These are phyloP conservation scores for Chrysanthemum makinoi DNA, from an alignment of 129 eudicot genomes.

Conservation along the genomic window DNA sequence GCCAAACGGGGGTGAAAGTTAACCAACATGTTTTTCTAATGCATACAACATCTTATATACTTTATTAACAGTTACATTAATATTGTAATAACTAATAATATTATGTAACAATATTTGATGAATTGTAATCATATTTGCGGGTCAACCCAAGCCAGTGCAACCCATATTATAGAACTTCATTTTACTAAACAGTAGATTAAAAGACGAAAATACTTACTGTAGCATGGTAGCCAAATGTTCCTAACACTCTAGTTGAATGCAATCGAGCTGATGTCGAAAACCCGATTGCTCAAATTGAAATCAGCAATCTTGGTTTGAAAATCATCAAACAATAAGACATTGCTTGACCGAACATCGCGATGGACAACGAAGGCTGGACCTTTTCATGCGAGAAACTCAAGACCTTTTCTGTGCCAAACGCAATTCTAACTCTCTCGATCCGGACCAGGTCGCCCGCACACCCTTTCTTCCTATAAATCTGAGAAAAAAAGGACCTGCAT, in stretches of 20 bases:
- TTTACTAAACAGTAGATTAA: neutral
- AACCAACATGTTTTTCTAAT: neutral
- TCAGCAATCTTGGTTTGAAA: slow-evolving; percentile 85
- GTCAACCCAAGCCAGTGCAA: slow-evolving; percentile 2
- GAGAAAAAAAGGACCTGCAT: slow-evolving; percentile 1
- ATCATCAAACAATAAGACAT: slow-evolving; percentile 82
- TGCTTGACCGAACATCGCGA: slow-evolving; percentile 95
- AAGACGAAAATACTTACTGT: slow-evolving; percentile 51
- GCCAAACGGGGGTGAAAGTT: neutral
- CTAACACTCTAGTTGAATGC: slow-evolving; percentile 95
- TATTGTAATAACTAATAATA: neutral
- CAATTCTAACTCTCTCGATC: slow-evolving; percentile 91
- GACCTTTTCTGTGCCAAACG: slow-evolving; percentile 89
- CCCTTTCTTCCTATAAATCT: slow-evolving; percentile 77
- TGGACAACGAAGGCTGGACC: slow-evolving; percentile 91
- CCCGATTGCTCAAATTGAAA: slow-evolving; percentile 76
- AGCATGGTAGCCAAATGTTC: slow-evolving; percentile 98
- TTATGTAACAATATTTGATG: too few relatives aligned
- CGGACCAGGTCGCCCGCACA: slow-evolving; percentile 97
- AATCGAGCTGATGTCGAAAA: slow-evolving; percentile 92
- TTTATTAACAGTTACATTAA: too few relatives aligned
- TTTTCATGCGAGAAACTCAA: slow-evolving; percentile 87
- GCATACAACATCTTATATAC: neutral
- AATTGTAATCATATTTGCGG: neutral
- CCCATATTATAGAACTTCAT: neutral